phyloP scores from a whole-genome alignment of 2,329 filamentous ascomycete species.

The Colletotrichum trifolii region DNA sequence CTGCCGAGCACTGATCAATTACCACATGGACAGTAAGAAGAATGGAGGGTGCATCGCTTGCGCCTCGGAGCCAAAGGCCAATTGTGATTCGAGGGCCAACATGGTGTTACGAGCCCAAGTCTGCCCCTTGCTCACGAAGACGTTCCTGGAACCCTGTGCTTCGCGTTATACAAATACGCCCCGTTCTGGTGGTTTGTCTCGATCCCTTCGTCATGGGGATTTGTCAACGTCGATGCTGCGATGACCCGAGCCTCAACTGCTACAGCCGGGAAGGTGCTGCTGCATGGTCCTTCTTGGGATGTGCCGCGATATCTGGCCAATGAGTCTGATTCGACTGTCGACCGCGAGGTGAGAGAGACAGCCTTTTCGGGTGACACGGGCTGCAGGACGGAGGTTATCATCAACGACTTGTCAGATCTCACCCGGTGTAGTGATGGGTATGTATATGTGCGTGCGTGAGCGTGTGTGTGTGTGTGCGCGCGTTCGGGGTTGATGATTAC shows the following conservation, averaged over 20 bases:
- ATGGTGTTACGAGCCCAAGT: conserved; percentile 7
- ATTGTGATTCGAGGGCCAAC: not conserved
- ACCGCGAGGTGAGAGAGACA: conserved; percentile 4
- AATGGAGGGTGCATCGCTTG: conserved; percentile 3
- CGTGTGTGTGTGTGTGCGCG: too few relatives aligned
- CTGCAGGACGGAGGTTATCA: conserved; percentile 11
- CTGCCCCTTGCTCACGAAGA: conserved; percentile 1
- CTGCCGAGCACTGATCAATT: not conserved
- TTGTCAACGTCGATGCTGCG: not conserved
- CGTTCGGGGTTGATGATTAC: conserved; percentile 2
- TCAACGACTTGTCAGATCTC: conserved; percentile 20
- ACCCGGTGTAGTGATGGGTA: not conserved
- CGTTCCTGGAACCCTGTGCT: not conserved
- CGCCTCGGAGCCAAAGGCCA: not conserved
- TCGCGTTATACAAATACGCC: not conserved
- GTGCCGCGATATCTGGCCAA: not conserved
- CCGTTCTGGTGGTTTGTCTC: not conserved
- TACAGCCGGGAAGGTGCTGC: not conserved
- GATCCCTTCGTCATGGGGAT: not conserved
- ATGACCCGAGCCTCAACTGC: conserved; percentile 1
- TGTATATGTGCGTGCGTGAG: too few relatives aligned
- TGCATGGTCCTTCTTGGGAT: not conserved
- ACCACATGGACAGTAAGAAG: not conserved
- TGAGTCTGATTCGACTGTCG: conserved; percentile 5
- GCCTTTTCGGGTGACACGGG: conserved; percentile 14